phyloP scores from a whole-genome alignment of 176 grass and related monocot species.

The bread wheat (Triticum aestivum) region IWGSC_CS_RefSeq_v2.1 NC_057803.1:449043530-449044029 shows the following conservation, averaged over 20 bases:
- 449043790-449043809: not conserved
- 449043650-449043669: slow-evolving; percentile 23
- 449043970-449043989: slow-evolving; percentile 71
- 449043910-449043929: slow-evolving; percentile 65
- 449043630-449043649: slow-evolving; percentile 17
- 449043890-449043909: slow-evolving; percentile 48
- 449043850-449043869: not conserved
- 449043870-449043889: not conserved
- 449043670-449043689: slow-evolving; percentile 33
- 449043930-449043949: slow-evolving; percentile 53
- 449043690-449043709: slow-evolving; percentile 54
- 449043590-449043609: slow-evolving; percentile 45
- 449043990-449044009: slow-evolving; percentile 77
- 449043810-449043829: not conserved
- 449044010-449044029: slow-evolving; percentile 59
- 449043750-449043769: slow-evolving; percentile 66
- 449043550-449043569: not conserved
- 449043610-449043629: slow-evolving; percentile 45
- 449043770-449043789: slow-evolving; percentile 34
- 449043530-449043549: not conserved
- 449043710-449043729: slow-evolving; percentile 55
- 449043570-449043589: slow-evolving; percentile 30
- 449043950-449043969: slow-evolving; percentile 42
- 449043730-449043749: slow-evolving; percentile 69
- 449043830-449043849: not conserved